Evolutionary conservation across 2,329 filamentous ascomycete species (phyloP), one percentile per base, ranked within the genome.

Genomic region (Fusarium sp.): DNA sequence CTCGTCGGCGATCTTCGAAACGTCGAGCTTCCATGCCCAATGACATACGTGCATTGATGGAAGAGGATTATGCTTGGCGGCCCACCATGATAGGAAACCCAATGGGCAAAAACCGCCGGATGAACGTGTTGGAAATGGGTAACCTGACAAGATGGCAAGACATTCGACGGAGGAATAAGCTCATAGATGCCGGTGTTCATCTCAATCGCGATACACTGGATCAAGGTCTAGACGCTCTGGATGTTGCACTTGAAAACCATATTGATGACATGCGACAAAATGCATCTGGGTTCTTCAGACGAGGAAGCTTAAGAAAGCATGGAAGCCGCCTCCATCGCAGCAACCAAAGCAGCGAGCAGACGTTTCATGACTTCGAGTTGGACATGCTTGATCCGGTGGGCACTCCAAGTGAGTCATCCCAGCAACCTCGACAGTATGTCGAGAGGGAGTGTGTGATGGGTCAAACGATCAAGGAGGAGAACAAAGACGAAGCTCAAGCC

Each of bases 31-130:
- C 83, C 7, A 79, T 81, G 78, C 81, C 81, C 11, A 78, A 78
- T 70, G 75, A 82, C 48, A 75, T 73, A 44, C 76, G 82, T 46
- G 82, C 83, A 6, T 73, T 81, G 35, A 81, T 86, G 69, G 81
- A 85, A 14, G 85, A 86, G 57, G 85, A 88, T 67, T 84, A 85
- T 45, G 86, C 90, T 49, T 94, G 90, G 91, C 88, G 88, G 63
- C 90, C 92, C 2, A 85, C 90, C 32, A 87, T 94, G 70, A 88
- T 93, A 76, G 92, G 92, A 15, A 91, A 92, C 76, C 91, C 92
- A 15, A 89, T 88, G 46, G 88, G 90, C 49, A 91, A 89, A 79
- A 88, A 87, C 75, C 86, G 92, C 53, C 86, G 90, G 66, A 89
- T 94, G 85, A 93, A 89, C 77, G 78, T 93, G 27, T 82, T 95